Percentiles rank a stretch among this genome's conserved stretches.
These are phyloP conservation scores for Pseudomonodictys pantanalensis DNA, from an alignment of 495 filamentous ascomycete species.

Conservation along the genomic window DNA sequence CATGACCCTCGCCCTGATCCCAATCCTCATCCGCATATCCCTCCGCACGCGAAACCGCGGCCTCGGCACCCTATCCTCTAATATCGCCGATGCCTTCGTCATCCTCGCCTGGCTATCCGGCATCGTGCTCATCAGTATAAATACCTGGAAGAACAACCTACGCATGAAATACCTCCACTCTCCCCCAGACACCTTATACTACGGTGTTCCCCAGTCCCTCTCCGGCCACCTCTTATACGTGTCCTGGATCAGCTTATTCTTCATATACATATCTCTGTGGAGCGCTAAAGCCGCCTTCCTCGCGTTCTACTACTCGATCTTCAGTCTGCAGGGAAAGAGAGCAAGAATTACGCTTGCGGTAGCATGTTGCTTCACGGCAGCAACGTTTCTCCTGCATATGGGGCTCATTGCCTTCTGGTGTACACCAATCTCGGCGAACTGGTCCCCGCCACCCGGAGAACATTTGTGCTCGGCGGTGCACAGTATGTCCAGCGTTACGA, in stretches of 20 bases:
- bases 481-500: conserved; percentile 36
- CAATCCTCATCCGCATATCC: conserved; percentile 38
- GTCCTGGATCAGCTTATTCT: conserved; percentile 43
- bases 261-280: conserved; percentile 43
- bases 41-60: conserved; percentile 27
- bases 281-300: conserved; percentile 39
- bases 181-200: conserved; percentile 29
- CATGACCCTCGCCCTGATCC: conserved; percentile 39
- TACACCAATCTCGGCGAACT: conserved; percentile 36
- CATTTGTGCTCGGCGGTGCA: conserved; percentile 42
- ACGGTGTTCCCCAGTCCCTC: conserved; percentile 21
- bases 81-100: conserved; percentile 38
- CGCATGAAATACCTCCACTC: conserved; percentile 33
- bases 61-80: conserved; percentile 21
- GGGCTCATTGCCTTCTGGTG: conserved; percentile 41
- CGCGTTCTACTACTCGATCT: conserved; percentile 39
- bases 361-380: conserved; percentile 32
- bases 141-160: conserved; percentile 41
- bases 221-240: conserved; percentile 36
- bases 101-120: conserved; percentile 40
- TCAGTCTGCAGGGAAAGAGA: conserved; percentile 30
- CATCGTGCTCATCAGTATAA: conserved; percentile 39
- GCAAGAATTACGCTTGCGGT: conserved; percentile 29
- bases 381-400: conserved; percentile 40
- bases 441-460: conserved; percentile 30